Evolutionary conservation across 441 rosid species (phyloP).

Genomic region (Adansonia gregorii): DNA sequence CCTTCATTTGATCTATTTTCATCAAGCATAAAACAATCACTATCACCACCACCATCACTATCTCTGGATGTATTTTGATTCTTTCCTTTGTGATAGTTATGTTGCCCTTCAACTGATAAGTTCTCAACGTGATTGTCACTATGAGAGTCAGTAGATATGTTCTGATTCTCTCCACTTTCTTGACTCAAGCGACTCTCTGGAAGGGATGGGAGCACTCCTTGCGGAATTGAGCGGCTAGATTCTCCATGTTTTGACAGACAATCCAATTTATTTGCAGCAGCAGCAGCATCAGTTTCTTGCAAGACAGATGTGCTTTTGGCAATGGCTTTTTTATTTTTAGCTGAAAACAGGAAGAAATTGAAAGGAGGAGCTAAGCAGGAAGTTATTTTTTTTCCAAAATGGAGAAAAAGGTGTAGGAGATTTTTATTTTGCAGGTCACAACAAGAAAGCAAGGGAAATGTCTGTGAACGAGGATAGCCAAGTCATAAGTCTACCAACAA

Average conservation of each 20-base stretch:
- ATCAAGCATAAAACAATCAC: slow-evolving; percentile 37
- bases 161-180: slow-evolving; percentile 32
- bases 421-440: background rate
- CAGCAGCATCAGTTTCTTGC: slow-evolving; percentile 40
- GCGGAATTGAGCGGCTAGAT: slow-evolving; percentile 42
- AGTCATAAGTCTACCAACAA: background rate
- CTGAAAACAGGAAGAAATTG: slow-evolving; percentile 43
- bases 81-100: background rate
- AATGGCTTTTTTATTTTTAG: slow-evolving; percentile 46
- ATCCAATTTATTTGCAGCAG: slow-evolving; percentile 30
- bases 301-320: slow-evolving; percentile 36
- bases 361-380: background rate
- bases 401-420: slow-evolving; percentile 12
- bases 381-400: slow-evolving; percentile 12
- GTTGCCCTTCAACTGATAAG: slow-evolving; percentile 30
- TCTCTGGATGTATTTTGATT: slow-evolving; percentile 26
- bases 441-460: background rate
- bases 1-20: slow-evolving; percentile 30
- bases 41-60: slow-evolving; percentile 12
- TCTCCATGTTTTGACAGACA: slow-evolving; percentile 38
- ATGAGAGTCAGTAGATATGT: slow-evolving; percentile 34
- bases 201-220: slow-evolving; percentile 33
- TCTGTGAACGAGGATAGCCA: background rate
- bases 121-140: slow-evolving; percentile 36
- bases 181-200: slow-evolving; percentile 32